Percentiles rank a stretch among this genome's conserved stretches.
These are phyloP conservation scores for Botryotinia narcissicola DNA, from an alignment of 2,329 filamentous ascomycete genomes.

Conservation along the genomic window DNA sequence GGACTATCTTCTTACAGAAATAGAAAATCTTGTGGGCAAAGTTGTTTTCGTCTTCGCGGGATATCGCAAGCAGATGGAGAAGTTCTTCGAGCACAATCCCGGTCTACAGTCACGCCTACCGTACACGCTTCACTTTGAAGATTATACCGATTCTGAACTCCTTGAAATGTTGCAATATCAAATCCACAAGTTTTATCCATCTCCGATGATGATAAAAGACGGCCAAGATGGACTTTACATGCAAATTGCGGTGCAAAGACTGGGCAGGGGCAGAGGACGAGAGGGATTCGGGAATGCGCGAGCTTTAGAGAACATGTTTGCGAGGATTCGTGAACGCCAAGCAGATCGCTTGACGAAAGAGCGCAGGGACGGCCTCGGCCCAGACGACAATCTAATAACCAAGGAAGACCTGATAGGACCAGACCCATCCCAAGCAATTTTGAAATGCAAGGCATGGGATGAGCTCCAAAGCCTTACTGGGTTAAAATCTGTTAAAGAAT, in stretches of 20 bases:
- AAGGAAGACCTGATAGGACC: slow-evolving; percentile 72
- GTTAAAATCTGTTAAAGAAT: slow-evolving; percentile 59
- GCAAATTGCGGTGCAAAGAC: slow-evolving; percentile 58
- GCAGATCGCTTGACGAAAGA: slow-evolving; percentile 52
- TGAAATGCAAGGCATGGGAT: slow-evolving; percentile 53
- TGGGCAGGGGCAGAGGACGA: slow-evolving; percentile 60
- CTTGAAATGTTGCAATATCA: slow-evolving; percentile 56
- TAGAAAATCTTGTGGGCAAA: slow-evolving; percentile 69
- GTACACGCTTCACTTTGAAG: slow-evolving; percentile 61
- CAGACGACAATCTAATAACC: slow-evolving; percentile 59
- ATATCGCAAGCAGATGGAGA: slow-evolving; percentile 72
- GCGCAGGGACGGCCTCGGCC: slow-evolving; percentile 39
- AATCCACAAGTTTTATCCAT: slow-evolving; percentile 53
- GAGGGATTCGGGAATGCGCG: slow-evolving; percentile 74
- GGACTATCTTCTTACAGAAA: slow-evolving; percentile 68
- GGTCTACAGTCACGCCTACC: slow-evolving; percentile 70
- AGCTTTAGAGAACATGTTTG: slow-evolving; percentile 60
- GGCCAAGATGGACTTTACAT: slow-evolving; percentile 59
- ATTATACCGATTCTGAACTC: slow-evolving; percentile 67
- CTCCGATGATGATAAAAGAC: slow-evolving; percentile 57
- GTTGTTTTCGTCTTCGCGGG: slow-evolving; percentile 72
- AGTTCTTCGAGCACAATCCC: slow-evolving; percentile 71
- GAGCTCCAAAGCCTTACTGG: slow-evolving; percentile 59
- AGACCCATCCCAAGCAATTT: slow-evolving; percentile 55
- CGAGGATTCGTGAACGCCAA: slow-evolving; percentile 56